These are phyloP conservation scores for Saccharomycopsis sp. DNA, from an alignment of 805 yeast genomes.

Conservation along the genomic window DNA sequence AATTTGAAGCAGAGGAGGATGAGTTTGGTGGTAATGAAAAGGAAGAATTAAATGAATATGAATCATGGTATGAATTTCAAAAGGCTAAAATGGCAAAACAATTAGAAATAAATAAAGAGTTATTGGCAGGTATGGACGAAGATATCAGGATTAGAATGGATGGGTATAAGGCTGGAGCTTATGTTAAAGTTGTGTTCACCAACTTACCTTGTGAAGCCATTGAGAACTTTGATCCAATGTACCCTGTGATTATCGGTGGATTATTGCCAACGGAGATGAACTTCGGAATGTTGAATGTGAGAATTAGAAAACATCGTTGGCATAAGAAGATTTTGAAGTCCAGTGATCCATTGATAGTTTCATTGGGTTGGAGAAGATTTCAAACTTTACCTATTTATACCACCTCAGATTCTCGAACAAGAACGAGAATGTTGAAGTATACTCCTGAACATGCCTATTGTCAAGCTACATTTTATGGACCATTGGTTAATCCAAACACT, in stretches of 20 bases:
- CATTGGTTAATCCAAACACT: conserved; percentile 93
- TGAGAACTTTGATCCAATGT: conserved; percentile 77
- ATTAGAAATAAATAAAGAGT: conserved; percentile 83
- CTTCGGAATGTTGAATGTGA: conserved; percentile 86
- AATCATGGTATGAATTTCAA: conserved; percentile 96
- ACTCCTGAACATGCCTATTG: conserved; percentile 98
- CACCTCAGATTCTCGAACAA: conserved; percentile 93
- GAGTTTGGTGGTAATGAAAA: conserved; percentile 33
- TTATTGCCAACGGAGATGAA: conserved; percentile 83
- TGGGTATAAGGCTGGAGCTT: conserved; percentile 90
- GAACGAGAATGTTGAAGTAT: conserved; percentile 95
- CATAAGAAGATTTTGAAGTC: conserved; percentile 92
- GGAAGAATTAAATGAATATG: conserved; percentile 75
- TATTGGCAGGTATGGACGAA: conserved; percentile 62
- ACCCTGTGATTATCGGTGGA: conserved; percentile 87
- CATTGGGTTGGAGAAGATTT: conserved; percentile 97
- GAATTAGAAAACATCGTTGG: conserved; percentile 98
- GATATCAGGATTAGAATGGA: conserved; percentile 77
- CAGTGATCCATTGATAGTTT: conserved; percentile 88
- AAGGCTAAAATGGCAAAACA: conserved; percentile 97
- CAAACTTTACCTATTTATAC: conserved; percentile 95
- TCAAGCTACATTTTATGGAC: conserved; percentile 93
- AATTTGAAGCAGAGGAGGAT: conserved; percentile 75
- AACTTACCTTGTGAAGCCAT: conserved; percentile 83
- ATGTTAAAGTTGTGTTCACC: conserved; percentile 83